Base-by-base conservation (phyloP, 331 rosid species). In the Malus hybrid region DNA sequence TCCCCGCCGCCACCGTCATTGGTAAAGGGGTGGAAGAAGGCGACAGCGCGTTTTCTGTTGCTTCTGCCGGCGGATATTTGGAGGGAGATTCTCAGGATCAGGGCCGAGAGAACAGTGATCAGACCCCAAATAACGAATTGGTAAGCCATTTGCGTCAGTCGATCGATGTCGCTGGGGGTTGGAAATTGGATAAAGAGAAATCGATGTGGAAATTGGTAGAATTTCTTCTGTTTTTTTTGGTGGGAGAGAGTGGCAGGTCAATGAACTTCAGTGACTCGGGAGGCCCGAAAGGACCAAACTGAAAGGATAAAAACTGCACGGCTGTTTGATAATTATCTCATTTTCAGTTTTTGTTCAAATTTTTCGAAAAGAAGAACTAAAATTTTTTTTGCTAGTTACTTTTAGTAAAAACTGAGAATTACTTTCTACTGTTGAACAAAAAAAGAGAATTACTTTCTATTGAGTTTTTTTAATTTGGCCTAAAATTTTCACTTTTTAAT, bases 1-100 rank as follows among this genome's bases (percentile, higher is more conserved):
- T 94, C 99, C 4, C 99, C 93, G 7, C 97, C 99, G 39, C 96
- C 96, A 10, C 96, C 97, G 44, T 91, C 92, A 81, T 92, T 92
- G 79, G 99, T 90, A 84, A 83, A 94, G 5, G 97, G 99, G 69
- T 95, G 97, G 86, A 94, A 92, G 92, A 92, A 94, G 2, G 86
- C 97, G 22, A 94, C 81, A 19, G 93, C 93, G 33, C 52, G 82
- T 70, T 86, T 87, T 50, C 88, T 84, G 77, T 34, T 87, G 58
- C 80, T 57, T 44, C 93, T 80, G 20, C 86, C 84, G 57, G 75
- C 63, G 76, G 79, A 58, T 12, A 87, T 63, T 3, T n/a, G 73
- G n/a, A 30, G 57, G 48, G 74, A 36, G 55, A 92, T 20, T 68
- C 77, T 79, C 46, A 84, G n/a, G 53, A 74, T 36, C 6, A 79